These are phyloP conservation scores for Rhizopus stolonifer DNA, from an alignment of 371 early-diverging fungal species.

Conservation along the genomic window DNA sequence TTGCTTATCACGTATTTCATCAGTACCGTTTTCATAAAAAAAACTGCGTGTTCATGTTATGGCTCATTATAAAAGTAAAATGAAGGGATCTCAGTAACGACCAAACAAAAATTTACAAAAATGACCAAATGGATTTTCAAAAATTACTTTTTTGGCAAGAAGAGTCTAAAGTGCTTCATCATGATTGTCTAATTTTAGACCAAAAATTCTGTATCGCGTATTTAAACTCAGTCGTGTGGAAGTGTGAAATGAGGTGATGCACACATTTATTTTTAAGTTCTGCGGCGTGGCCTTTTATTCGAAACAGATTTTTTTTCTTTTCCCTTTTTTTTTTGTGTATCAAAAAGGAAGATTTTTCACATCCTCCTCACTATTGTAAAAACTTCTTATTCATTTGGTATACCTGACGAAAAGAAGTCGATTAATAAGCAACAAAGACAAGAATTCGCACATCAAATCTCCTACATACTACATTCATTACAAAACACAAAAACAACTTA, in stretches of 20 bases:
- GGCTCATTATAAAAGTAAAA: constrained; percentile 7
- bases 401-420: neutral
- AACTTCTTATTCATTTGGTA: neutral
- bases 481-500: constrained; percentile 1
- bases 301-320: no score
- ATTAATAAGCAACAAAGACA: constrained; percentile 1
- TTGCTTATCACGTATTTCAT: constrained; percentile 13
- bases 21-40: constrained; percentile 20
- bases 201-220: no score
- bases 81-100: constrained; percentile 1
- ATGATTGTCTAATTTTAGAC: no score
- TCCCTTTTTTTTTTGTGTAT: no score
- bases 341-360: no score
- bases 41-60: constrained; percentile 16
- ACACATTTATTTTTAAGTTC: no score
- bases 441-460: neutral
- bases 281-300: no score
- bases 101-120: constrained; percentile 1
- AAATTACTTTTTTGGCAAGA: no score
- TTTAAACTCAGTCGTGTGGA: no score
- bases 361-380: no score
- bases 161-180: no score
- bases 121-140: neutral
- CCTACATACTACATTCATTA: neutral
- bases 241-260: no score